Base-by-base conservation (phyloP, 139 green algal genomes). In the Micractinium sp. region DNA sequence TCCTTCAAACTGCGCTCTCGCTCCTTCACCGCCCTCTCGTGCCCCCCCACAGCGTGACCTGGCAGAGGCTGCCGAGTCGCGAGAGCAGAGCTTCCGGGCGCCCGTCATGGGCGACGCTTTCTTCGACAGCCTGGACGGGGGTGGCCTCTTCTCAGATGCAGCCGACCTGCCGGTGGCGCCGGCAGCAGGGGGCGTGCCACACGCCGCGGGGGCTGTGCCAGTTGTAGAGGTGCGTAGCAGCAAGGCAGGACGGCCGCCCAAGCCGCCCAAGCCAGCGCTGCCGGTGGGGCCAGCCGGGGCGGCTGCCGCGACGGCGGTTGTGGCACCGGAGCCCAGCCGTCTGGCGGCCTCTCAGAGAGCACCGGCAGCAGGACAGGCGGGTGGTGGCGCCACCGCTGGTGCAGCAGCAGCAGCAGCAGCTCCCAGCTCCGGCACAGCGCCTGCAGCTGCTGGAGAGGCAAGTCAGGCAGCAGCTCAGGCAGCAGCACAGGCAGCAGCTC, bases 101-200 rank as follows among this genome's bases (percentile, higher is more conserved):
- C 38, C 76, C 23, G 29, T 85, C 18, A 85, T 85, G 82, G 89
- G 73, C 13, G 78, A 76, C 33, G 39, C 71, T 7, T 75, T 85
- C 78, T 75, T 85, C 78, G 85, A 92, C 83, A 33, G 53, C 36
- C 69, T 89, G 81, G 90, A 90, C 81, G 92, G 69, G 4, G 82
- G 82, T 20, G 91, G 88, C 53, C 89, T 95, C 35, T 95, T 96
- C 89, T 77, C 89, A 13, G 90, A 92, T 12, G 19, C 78, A 18
- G 87, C 35, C 2, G 76, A 79, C 23, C 86, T 81, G 35, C 33
- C 73, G 7, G n/a, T 60, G 31, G 71, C 38, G 66, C 35, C 66
- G 27, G 86, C 89, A 56, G 38, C 61, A 0, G 83, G 56, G 29
- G 29, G 38, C 35, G 60, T 77, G 31, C 36, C 39, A 22, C 33